phyloP scores from a whole-genome alignment of 2,329 filamentous ascomycete species.

The Diplodia seriata region DNA sequence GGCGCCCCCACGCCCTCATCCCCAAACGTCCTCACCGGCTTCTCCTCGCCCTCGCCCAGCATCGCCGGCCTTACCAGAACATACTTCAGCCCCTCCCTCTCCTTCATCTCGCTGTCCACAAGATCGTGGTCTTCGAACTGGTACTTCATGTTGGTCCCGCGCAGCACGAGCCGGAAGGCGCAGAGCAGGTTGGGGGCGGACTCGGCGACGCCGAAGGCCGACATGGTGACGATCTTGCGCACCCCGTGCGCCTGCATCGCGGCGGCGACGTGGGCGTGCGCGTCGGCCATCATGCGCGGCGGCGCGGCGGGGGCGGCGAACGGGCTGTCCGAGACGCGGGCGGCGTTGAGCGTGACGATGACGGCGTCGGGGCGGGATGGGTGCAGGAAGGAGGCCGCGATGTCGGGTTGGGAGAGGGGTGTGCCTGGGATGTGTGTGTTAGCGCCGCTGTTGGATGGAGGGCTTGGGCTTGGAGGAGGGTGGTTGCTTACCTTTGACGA shows the following conservation, averaged over 20 bases:
- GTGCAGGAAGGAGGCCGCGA: constrained; percentile 47
- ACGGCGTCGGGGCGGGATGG: constrained; percentile 46
- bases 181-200: constrained; percentile 54
- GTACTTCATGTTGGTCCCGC: constrained; percentile 55
- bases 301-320: constrained; percentile 56
- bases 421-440: constrained; percentile 1
- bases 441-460: too few species aligned
- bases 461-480: too few species aligned
- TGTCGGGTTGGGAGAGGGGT: constrained; percentile 47
- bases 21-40: constrained; percentile 50
- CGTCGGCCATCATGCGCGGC: constrained; percentile 56
- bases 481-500: constrained; percentile 46
- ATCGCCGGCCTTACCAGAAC: constrained; percentile 57
- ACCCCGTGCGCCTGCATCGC: constrained; percentile 49
- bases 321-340: constrained; percentile 55
- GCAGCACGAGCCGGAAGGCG: constrained; percentile 55
- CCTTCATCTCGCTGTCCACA: constrained; percentile 53
- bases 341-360: constrained; percentile 58
- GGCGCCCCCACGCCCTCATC: constrained; percentile 53
- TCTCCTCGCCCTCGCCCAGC: constrained; percentile 50
- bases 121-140: constrained; percentile 58
- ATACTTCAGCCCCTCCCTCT: constrained; percentile 45
- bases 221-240: constrained; percentile 58
- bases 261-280: constrained; percentile 48
- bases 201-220: constrained; percentile 57